Conservation (phyloP, 1,284 basidiomycete species). For the Trametes hirsuta region DNA sequence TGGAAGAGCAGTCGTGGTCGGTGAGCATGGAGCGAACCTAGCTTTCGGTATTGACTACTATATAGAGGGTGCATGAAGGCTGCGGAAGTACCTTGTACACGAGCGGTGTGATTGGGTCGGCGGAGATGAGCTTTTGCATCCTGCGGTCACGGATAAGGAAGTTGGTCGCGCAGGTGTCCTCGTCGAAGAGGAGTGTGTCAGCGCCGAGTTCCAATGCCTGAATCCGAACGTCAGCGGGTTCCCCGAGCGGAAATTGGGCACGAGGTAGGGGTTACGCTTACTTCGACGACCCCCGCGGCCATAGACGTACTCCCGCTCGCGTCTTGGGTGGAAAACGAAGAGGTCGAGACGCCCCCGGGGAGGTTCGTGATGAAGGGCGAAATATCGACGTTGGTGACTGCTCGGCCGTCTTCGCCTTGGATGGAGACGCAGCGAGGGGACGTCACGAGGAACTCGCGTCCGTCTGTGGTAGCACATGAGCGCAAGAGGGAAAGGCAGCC, state of each 20-base stretch:
- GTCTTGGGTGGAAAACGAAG: conserved; percentile 28
- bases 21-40: conserved; percentile 27
- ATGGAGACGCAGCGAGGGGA: conserved; percentile 20
- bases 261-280: neutral
- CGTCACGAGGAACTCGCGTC: conserved; percentile 29
- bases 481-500: too few species aligned
- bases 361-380: conserved; percentile 28
- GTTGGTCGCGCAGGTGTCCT: conserved; percentile 32
- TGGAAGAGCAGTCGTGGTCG: conserved; percentile 25
- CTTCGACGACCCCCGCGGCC: conserved; percentile 30
- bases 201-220: conserved; percentile 27
- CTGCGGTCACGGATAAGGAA: conserved; percentile 29
- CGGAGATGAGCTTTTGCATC: conserved; percentile 27
- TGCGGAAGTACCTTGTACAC: conserved; percentile 20
- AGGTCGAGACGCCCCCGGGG: conserved; percentile 21
- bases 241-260: neutral
- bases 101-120: conserved; percentile 28
- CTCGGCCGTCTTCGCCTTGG: conserved; percentile 29
- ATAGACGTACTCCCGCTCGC: conserved; percentile 33
- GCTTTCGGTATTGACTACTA: neutral
- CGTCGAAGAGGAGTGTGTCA: conserved; percentile 29
- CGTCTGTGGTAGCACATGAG: conserved; percentile 11
- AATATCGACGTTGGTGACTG: conserved; percentile 27
- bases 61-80: neutral
- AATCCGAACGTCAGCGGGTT: neutral